These are phyloP conservation scores for Silene coronaria DNA, from an alignment of 179 eudicot species.

Conservation along the genomic window DNA sequence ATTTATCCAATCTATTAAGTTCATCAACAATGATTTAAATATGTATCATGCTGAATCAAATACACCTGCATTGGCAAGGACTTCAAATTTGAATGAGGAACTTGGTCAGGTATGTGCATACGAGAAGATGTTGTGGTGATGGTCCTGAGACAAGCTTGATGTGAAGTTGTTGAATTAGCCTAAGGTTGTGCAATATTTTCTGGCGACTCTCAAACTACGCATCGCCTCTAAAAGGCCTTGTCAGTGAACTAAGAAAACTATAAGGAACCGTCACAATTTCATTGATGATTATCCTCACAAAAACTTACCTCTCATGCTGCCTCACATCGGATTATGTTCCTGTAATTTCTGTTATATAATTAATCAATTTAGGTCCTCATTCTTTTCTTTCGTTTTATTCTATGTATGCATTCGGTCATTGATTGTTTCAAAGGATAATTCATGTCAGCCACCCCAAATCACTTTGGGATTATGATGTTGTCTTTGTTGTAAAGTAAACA, in stretches of 20 bases:
- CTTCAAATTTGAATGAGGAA: constrained; percentile 98
- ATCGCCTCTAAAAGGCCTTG: neutral
- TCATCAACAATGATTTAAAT: constrained; percentile 84
- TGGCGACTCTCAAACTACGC: neutral
- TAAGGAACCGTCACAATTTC: neutral
- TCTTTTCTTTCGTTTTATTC: too few species aligned
- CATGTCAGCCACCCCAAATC: neutral
- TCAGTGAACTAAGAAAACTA: neutral
- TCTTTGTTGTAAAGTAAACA: neutral
- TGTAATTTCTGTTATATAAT: neutral
- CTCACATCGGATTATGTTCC: neutral
- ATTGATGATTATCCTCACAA: neutral
- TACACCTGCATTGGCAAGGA: constrained; percentile 93
- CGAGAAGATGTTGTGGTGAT: neutral
- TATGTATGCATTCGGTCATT: neutral
- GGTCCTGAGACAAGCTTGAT: neutral
- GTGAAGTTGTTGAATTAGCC: neutral
- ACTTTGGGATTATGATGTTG: neutral
- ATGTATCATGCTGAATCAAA: constrained; percentile 89
- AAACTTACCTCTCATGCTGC: neutral
- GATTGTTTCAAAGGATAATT: neutral
- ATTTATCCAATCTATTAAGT: constrained; percentile 83
- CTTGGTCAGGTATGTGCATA: constrained; percentile 99
- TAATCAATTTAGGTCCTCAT: neutral
- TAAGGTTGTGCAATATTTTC: neutral